Evolutionary conservation across 2,329 filamentous ascomycete species (phyloP).

Genomic region (Mycosphaerella arachidis): DNA sequence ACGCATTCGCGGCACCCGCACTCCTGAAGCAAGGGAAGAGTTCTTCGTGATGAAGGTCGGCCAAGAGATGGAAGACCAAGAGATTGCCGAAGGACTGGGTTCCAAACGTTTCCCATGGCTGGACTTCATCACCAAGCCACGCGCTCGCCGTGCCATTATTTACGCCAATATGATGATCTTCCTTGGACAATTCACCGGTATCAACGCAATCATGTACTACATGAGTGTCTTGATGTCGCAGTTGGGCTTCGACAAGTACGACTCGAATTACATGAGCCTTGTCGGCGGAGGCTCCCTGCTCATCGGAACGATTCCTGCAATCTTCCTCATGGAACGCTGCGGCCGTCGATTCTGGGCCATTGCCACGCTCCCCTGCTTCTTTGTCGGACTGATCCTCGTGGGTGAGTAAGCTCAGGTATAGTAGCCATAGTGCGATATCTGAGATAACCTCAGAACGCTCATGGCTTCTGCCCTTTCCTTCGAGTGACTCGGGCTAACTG

Average conservation of each 20-base stretch:
- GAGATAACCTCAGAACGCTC: too few species aligned
- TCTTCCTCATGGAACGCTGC: slow-evolving; percentile 65
- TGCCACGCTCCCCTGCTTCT: slow-evolving; percentile 66
- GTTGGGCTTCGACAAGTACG: slow-evolving; percentile 60
- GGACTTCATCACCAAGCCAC: slow-evolving; percentile 67
- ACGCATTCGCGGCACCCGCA: slow-evolving; percentile 60
- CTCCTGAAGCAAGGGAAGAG: slow-evolving; percentile 58
- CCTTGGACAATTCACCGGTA: slow-evolving; percentile 64
- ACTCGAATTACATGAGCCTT: slow-evolving; percentile 69
- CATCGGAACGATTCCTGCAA: slow-evolving; percentile 43
- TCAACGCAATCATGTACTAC: slow-evolving; percentile 53
- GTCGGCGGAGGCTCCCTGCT: slow-evolving; percentile 66
- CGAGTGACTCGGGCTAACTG: too few species aligned
- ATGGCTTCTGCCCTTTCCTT: too few species aligned
- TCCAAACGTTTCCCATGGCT: slow-evolving; percentile 63
- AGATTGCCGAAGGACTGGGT: slow-evolving; percentile 46
- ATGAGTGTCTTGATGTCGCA: slow-evolving; percentile 64
- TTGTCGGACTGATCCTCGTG: slow-evolving; percentile 59
- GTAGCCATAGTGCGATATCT: too few species aligned
- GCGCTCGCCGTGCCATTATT: slow-evolving; percentile 61
- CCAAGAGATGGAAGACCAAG: slow-evolving; percentile 52
- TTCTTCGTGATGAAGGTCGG: slow-evolving; percentile 68
- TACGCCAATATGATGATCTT: slow-evolving; percentile 68
- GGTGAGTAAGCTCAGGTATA: too few species aligned
- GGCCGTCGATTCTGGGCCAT: slow-evolving; percentile 72